These are phyloP conservation scores for Larix kaempferi DNA, from an alignment of 75 land plant genomes.

Conservation along the genomic window DNA sequence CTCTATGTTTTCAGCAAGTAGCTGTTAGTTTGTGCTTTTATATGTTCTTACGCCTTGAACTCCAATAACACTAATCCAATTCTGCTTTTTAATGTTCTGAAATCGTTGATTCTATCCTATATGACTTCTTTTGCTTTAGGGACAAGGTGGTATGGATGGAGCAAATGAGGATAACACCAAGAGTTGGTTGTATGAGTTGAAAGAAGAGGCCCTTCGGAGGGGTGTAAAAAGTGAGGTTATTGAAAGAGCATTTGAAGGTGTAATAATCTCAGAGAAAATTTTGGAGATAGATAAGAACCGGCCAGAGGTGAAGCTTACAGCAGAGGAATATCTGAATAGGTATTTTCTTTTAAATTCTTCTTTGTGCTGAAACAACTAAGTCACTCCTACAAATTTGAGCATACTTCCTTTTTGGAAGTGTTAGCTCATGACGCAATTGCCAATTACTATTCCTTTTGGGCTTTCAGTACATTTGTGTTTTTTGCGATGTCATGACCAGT, in stretches of 20 bases:
- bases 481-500: too few relatives aligned
- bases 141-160: not conserved
- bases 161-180: slow-evolving; percentile 1
- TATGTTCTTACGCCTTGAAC: not conserved
- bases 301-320: slow-evolving; percentile 15
- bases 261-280: slow-evolving; percentile 4
- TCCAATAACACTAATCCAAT: not conserved
- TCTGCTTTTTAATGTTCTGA: not conserved
- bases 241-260: slow-evolving; percentile 7
- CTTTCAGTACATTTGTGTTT: too few relatives aligned
- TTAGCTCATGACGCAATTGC: too few relatives aligned
- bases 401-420: not conserved
- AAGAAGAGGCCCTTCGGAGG: slow-evolving; percentile 9
- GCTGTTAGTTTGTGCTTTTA: not conserved
- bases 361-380: not conserved
- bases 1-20: too few relatives aligned
- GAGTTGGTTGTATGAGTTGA: slow-evolving; percentile 4
- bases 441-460: too few relatives aligned
- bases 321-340: slow-evolving; percentile 9
- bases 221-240: slow-evolving; percentile 1
- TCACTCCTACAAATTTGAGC: not conserved
- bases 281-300: slow-evolving; percentile 6
- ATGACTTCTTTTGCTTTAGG: not conserved
- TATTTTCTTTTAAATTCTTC: not conserved
- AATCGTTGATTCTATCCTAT: not conserved